These are phyloP conservation scores for Xenosphaeropsis pyriputrescens DNA, from an alignment of 2,329 filamentous ascomycete genomes.

Conservation along the genomic window DNA sequence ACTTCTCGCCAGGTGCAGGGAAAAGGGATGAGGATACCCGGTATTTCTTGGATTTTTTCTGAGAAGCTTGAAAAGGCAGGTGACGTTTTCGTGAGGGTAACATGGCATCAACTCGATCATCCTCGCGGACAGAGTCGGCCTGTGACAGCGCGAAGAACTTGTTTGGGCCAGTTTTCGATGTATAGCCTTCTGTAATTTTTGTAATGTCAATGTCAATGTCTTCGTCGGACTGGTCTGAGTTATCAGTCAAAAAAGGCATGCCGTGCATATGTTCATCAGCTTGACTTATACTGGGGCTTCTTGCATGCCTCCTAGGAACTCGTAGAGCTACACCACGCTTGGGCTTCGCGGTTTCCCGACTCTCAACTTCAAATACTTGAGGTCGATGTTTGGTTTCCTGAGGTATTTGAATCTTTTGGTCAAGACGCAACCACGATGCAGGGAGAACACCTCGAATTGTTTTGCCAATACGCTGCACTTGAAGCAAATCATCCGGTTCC, in stretches of 20 bases:
- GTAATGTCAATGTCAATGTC: not conserved
- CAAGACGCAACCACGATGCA: conserved; percentile 51
- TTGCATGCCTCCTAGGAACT: too few species aligned
- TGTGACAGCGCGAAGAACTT: conserved; percentile 8
- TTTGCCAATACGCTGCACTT: conserved; percentile 13
- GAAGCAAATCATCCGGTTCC: conserved; percentile 12
- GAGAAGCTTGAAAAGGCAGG: conserved; percentile 1
- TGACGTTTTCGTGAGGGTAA: conserved; percentile 13
- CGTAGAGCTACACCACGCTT: conserved; percentile 17
- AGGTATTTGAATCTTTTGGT: conserved; percentile 27
- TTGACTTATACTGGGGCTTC: too few species aligned
- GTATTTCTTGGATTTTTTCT: conserved; percentile 8
- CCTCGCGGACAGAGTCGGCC: conserved; percentile 13
- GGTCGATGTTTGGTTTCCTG: conserved; percentile 6
- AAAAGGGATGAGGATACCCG: conserved; percentile 4
- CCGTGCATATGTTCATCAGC: too few species aligned
- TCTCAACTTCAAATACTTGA: conserved; percentile 6
- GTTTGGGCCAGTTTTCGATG: conserved; percentile 1
- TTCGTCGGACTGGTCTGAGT: conserved; percentile 11
- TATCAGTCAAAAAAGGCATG: conserved; percentile 10
- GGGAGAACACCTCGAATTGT: conserved; percentile 45
- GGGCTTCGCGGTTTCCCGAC: conserved; percentile 5
- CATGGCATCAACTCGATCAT: conserved; percentile 19
- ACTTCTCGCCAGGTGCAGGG: not conserved
- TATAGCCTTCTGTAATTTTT: conserved; percentile 6